Evolutionary conservation across 306 rosid genomes (phyloP).

Genomic region (Vigna reflexopilosa): DNA sequence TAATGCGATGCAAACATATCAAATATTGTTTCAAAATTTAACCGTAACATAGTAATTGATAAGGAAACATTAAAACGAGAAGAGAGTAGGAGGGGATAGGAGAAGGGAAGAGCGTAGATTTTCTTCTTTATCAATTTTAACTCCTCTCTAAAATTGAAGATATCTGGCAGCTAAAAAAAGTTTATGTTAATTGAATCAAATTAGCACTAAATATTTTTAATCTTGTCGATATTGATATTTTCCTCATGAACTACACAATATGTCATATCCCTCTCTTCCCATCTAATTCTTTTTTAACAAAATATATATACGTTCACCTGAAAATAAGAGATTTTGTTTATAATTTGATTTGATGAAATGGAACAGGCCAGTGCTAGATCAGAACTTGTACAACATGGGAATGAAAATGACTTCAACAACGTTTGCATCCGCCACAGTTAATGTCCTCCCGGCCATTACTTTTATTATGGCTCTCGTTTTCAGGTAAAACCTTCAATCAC

Average conservation of each 20-base stretch:
- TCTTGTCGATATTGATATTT: too few relatives aligned
- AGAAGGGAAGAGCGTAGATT: background rate
- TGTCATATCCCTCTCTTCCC: too few relatives aligned
- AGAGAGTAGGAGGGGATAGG: background rate
- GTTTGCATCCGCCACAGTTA: slow-evolving; percentile 78
- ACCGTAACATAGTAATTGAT: background rate
- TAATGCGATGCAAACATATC: background rate
- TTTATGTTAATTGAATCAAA: too few relatives aligned
- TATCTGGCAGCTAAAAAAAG: too few relatives aligned
- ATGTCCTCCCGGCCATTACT: slow-evolving; percentile 92
- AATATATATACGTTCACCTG: background rate
- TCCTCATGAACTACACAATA: too few relatives aligned
- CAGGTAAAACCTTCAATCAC: slow-evolving; percentile 64
- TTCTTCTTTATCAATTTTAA: background rate
- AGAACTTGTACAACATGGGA: slow-evolving; percentile 89
- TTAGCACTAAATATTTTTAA: too few relatives aligned
- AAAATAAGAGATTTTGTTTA: background rate
- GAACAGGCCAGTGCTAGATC: slow-evolving; percentile 97
- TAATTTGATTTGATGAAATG: slow-evolving; percentile 13
- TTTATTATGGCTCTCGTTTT: slow-evolving; percentile 88
- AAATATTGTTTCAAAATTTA: background rate
- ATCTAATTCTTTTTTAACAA: too few relatives aligned
- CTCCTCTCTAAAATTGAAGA: background rate
- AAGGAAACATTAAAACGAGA: background rate
- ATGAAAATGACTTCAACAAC: slow-evolving; percentile 94